A percentile compares a stretch with the other conserved stretches of the same genome.
Evolutionary conservation across 2,329 filamentous ascomycete species (phyloP).

Genomic region (Periconia sp.): DNA sequence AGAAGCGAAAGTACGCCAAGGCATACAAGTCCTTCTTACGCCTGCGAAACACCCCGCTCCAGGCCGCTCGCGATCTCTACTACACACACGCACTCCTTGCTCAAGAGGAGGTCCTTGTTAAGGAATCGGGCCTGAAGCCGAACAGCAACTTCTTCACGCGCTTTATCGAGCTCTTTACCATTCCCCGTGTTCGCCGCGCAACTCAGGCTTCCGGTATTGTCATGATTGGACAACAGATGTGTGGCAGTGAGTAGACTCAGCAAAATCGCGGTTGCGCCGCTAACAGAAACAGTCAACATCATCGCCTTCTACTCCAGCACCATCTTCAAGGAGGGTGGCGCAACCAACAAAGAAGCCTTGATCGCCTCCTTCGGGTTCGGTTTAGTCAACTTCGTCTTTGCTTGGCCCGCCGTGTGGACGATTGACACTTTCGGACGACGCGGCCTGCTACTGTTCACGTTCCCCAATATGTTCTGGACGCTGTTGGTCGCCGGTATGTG

Average conservation of each 20-base stretch:
- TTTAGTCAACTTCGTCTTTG: slow-evolving; percentile 54
- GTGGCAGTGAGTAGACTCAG: slow-evolving; percentile 49
- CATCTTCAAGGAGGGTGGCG: slow-evolving; percentile 56
- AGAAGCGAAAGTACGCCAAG: slow-evolving; percentile 46
- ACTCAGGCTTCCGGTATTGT: slow-evolving; percentile 78
- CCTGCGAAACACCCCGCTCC: slow-evolving; percentile 48
- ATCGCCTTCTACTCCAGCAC: slow-evolving; percentile 60
- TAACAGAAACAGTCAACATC: slow-evolving; percentile 43
- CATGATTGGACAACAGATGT: slow-evolving; percentile 74
- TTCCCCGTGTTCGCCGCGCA: slow-evolving; percentile 73
- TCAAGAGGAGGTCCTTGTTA: slow-evolving; percentile 41
- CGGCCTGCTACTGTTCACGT: slow-evolving; percentile 46
- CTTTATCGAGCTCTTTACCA: slow-evolving; percentile 66
- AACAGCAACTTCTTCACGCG: slow-evolving; percentile 49
- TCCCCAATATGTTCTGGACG: slow-evolving; percentile 51
- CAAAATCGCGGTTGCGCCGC: slow-evolving; percentile 33
- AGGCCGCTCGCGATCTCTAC: slow-evolving; percentile 52
- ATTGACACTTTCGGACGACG: slow-evolving; percentile 39
- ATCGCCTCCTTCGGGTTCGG: slow-evolving; percentile 65
- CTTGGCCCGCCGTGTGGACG: slow-evolving; percentile 49
- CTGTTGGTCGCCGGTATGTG: slow-evolving; percentile 20
- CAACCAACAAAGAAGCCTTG: slow-evolving; percentile 50
- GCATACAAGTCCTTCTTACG: slow-evolving; percentile 48
- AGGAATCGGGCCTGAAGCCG: slow-evolving; percentile 37
- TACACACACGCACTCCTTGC: slow-evolving; percentile 48